Percentiles rank a stretch among this genome's conserved stretches.
Conservation (phyloP, 164 flowering plant species). For the Piper longum region DNA sequence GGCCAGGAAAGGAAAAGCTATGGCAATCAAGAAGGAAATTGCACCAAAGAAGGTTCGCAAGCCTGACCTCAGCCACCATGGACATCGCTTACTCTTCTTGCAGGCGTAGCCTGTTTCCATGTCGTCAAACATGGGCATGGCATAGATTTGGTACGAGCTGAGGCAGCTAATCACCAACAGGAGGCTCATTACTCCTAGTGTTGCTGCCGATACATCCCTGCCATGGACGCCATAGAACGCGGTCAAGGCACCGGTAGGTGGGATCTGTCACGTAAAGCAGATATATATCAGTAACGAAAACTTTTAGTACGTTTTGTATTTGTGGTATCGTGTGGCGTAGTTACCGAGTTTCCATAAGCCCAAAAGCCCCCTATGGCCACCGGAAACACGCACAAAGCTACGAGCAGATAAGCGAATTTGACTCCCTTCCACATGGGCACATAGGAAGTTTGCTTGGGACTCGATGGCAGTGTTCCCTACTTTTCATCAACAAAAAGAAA, state of each 20-base stretch:
- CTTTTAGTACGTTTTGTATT: too few species aligned
- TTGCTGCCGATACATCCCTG: slow-evolving; percentile 23
- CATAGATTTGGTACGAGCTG: slow-evolving; percentile 52
- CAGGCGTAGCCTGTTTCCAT: slow-evolving; percentile 30
- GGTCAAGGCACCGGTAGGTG: slow-evolving; percentile 34
- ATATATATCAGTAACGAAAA: not conserved
- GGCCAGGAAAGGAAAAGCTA: slow-evolving; percentile 51
- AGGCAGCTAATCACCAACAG: slow-evolving; percentile 31
- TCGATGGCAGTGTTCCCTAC: slow-evolving; percentile 77
- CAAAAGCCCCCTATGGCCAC: slow-evolving; percentile 67
- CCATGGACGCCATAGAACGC: slow-evolving; percentile 37
- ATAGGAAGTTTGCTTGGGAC: slow-evolving; percentile 39
- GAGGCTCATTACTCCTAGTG: slow-evolving; percentile 38
- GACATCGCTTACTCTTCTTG: slow-evolving; percentile 34
- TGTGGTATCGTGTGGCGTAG: not conserved
- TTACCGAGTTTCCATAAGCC: slow-evolving; percentile 63
- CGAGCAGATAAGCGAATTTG: slow-evolving; percentile 32
- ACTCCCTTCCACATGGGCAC: slow-evolving; percentile 79
- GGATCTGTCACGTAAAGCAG: slow-evolving; percentile 34
- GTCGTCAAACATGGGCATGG: slow-evolving; percentile 64
- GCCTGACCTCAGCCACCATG: slow-evolving; percentile 30
- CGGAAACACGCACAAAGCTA: slow-evolving; percentile 62
- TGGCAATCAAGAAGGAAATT: slow-evolving; percentile 34
- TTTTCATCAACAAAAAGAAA: not conserved
- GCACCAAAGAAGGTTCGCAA: slow-evolving; percentile 41